phyloP scores from a whole-genome alignment of 73 alveolate genomes.

The Paramecium tetraurelia region DNA sequence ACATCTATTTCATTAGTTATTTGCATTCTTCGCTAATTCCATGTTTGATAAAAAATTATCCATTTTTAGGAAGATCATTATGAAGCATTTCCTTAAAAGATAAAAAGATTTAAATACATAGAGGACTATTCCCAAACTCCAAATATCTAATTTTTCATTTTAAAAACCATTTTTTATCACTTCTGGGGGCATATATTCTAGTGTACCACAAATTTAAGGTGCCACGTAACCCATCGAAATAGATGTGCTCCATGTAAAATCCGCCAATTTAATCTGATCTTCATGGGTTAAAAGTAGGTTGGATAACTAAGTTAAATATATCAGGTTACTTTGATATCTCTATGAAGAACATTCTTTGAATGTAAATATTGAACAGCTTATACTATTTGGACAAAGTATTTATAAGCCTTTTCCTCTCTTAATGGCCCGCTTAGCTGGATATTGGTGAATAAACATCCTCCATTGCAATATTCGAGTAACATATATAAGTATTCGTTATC shows the following conservation, averaged over 20 bases:
- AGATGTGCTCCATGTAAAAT: neutral
- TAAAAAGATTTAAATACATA: neutral
- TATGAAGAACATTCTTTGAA: neutral
- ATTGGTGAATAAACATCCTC: neutral
- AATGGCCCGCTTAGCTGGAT: neutral
- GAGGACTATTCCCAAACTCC: slow-evolving; percentile 19
- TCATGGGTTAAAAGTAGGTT: neutral
- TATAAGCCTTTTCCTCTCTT: neutral
- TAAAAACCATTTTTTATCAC: neutral
- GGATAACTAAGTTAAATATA: neutral
- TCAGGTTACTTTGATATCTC: neutral
- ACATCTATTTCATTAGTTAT: neutral
- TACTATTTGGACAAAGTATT: neutral
- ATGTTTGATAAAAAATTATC: neutral
- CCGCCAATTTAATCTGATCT: neutral
- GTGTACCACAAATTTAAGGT: slow-evolving; percentile 11
- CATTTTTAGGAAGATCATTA: neutral
- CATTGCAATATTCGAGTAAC: slow-evolving; percentile 5
- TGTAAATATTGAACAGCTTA: neutral
- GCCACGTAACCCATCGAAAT: neutral
- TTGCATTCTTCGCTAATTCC: neutral
- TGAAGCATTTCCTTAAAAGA: neutral
- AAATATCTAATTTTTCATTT: slow-evolving; percentile 20
- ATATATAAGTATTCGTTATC: neutral
- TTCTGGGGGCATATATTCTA: slow-evolving; percentile 43